These are phyloP conservation scores for Hansfordia pulvinata DNA, from an alignment of 2,329 filamentous ascomycete species.

Conservation along the genomic window DNA sequence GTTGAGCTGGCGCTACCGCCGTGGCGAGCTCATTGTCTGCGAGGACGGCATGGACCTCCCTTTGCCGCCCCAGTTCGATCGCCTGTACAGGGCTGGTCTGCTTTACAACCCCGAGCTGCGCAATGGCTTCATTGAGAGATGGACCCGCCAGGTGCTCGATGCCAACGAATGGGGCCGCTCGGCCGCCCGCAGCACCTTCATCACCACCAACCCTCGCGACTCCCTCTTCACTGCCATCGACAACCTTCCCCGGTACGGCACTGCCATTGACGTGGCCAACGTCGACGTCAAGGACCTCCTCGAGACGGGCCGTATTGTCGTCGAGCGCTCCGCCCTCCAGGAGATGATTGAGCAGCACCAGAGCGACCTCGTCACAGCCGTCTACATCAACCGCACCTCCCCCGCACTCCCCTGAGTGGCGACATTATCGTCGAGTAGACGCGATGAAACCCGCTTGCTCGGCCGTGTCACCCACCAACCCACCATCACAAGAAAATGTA, in stretches of 20 bases:
- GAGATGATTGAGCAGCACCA: constrained; percentile 61
- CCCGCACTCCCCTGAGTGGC: constrained; percentile 9
- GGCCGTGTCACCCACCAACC: too few relatives aligned
- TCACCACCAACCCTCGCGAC: constrained; percentile 48
- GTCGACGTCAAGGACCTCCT: constrained; percentile 94
- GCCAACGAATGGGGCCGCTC: constrained; percentile 55
- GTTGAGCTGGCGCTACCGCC: constrained; percentile 77
- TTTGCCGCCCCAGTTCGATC: constrained; percentile 34
- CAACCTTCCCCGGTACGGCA: constrained; percentile 50
- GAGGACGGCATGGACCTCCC: constrained; percentile 62
- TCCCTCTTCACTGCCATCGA: constrained; percentile 56
- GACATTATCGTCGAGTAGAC: constrained; percentile 16
- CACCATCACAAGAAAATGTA: too few relatives aligned
- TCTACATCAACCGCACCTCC: constrained; percentile 27
- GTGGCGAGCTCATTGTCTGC: constrained; percentile 76
- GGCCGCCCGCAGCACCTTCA: constrained; percentile 60
- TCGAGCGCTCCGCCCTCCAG: constrained; percentile 71
- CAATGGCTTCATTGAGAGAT: constrained; percentile 44
- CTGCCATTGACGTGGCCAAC: constrained; percentile 56
- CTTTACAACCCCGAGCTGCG: constrained; percentile 31
- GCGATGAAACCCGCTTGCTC: too few relatives aligned
- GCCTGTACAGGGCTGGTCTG: constrained; percentile 20
- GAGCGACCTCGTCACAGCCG: constrained; percentile 43
- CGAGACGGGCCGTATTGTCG: constrained; percentile 70
- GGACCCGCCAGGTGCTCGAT: constrained; percentile 54